A percentile compares a stretch with the other conserved stretches of the same genome.
These are phyloP conservation scores for Alternaria metachromatica DNA, from an alignment of 2,329 filamentous ascomycete genomes.

Conservation along the genomic window DNA sequence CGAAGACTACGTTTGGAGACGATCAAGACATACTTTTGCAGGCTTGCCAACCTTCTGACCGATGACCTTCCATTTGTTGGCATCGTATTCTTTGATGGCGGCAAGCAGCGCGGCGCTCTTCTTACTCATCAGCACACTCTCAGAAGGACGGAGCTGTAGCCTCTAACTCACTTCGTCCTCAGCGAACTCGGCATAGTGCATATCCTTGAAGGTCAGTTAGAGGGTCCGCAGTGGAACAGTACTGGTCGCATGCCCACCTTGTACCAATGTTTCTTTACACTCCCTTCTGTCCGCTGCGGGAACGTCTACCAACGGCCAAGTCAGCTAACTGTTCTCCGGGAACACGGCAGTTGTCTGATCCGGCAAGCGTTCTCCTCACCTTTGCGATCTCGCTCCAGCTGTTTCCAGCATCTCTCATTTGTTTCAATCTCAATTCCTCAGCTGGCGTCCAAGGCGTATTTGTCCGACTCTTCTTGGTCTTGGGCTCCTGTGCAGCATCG, in stretches of 20 bases:
- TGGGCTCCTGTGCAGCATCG: slow-evolving; percentile 43
- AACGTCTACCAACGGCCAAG: slow-evolving; percentile 69
- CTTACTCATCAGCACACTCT: slow-evolving; percentile 37
- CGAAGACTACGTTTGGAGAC: slow-evolving; percentile 8
- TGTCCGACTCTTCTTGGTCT: slow-evolving; percentile 90
- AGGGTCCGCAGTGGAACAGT: slow-evolving; percentile 18
- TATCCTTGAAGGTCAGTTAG: slow-evolving; percentile 68
- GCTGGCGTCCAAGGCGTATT: slow-evolving; percentile 98
- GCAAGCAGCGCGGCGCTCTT: slow-evolving; percentile 81
- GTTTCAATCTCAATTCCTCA: slow-evolving; percentile 90
- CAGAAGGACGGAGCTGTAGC: slow-evolving; percentile 4
- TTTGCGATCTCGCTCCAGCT: slow-evolving; percentile 99
- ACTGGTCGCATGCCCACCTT: slow-evolving; percentile 66
- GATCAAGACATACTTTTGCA: slow-evolving; percentile 72
- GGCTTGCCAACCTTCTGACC: slow-evolving; percentile 97
- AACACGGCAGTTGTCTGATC: background rate
- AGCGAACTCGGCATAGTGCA: slow-evolving; percentile 99
- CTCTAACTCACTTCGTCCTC: slow-evolving; percentile 80
- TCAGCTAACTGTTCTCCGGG: slow-evolving; percentile 23
- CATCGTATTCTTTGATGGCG: slow-evolving; percentile 98
- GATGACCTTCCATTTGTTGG: slow-evolving; percentile 98
- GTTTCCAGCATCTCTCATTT: slow-evolving; percentile 89
- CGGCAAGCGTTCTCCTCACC: slow-evolving; percentile 56
- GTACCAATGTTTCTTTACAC: slow-evolving; percentile 99
- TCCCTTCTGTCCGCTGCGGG: slow-evolving; percentile 90